phyloP scores from a whole-genome alignment of 257 asterid species.

The Plantago elongata region DNA sequence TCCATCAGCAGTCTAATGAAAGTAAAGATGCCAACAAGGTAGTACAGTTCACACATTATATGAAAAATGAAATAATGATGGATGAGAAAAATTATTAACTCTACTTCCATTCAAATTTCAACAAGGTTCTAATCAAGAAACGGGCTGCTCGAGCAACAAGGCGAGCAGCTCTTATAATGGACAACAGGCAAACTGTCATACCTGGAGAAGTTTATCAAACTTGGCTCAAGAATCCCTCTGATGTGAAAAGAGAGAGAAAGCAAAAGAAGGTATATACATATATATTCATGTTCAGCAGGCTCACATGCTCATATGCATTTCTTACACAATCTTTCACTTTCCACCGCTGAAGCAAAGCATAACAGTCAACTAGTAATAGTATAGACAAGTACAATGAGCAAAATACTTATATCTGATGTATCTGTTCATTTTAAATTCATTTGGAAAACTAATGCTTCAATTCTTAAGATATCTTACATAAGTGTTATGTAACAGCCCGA shows the following conservation, averaged over 20 bases:
- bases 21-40: slow-evolving; percentile 53
- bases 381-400: too few species aligned
- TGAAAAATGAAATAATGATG: not conserved
- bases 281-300: not conserved
- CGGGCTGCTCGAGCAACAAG: slow-evolving; percentile 38
- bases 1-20: slow-evolving; percentile 40
- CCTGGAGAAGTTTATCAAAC: slow-evolving; percentile 72
- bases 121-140: slow-evolving; percentile 36
- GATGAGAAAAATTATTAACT: slow-evolving; percentile 10
- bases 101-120: slow-evolving; percentile 21
- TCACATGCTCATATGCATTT: slow-evolving; percentile 15
- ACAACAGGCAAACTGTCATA: slow-evolving; percentile 62
- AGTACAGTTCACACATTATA: slow-evolving; percentile 16
- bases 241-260: slow-evolving; percentile 51
- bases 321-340: slow-evolving; percentile 17
- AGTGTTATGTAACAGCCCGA: slow-evolving; percentile 37
- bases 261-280: slow-evolving; percentile 40
- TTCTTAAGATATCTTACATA: slow-evolving; percentile 21
- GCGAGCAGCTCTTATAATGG: slow-evolving; percentile 40
- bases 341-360: not conserved
- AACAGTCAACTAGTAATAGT: not conserved
- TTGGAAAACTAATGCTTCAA: slow-evolving; percentile 14
- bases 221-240: slow-evolving; percentile 71
- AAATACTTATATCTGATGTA: too few species aligned
- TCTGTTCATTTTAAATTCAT: slow-evolving; percentile 6